phyloP scores from a whole-genome alignment of 495 filamentous ascomycete genomes.

The Evernia prunastri region DNA sequence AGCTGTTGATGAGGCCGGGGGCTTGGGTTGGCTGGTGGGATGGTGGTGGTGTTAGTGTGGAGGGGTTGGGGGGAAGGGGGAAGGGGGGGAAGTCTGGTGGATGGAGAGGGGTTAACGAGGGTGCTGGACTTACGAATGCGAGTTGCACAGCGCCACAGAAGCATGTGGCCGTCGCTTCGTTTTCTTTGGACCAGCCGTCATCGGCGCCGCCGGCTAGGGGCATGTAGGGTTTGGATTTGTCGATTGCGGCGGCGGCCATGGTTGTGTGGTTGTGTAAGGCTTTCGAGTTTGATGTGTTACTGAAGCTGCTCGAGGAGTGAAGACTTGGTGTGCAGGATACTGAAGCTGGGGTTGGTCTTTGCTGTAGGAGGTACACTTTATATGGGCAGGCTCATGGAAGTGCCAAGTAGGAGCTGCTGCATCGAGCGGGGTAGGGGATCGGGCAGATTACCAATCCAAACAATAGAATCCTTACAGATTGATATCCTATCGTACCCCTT shows the following conservation, averaged over 20 bases:
- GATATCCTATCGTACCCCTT: too few species aligned
- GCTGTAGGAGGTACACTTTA: too few species aligned
- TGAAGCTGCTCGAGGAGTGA: not conserved
- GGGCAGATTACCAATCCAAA: too few species aligned
- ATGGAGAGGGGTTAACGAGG: not conserved
- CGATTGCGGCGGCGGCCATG: slow-evolving; percentile 1
- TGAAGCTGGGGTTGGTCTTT: too few species aligned
- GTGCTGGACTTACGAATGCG: slow-evolving; percentile 36
- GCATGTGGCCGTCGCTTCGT: slow-evolving; percentile 44
- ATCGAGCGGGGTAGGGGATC: too few species aligned
- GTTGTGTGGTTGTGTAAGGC: not conserved
- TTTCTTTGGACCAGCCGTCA: slow-evolving; percentile 37
- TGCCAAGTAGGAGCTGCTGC: too few species aligned
- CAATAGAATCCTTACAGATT: too few species aligned
- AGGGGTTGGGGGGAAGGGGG: not conserved
- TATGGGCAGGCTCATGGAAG: too few species aligned
- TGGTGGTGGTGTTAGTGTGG: slow-evolving; percentile 2
- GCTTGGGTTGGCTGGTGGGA: slow-evolving; percentile 34
- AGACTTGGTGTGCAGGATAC: not conserved
- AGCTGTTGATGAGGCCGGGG: slow-evolving; percentile 41
- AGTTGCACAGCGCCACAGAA: slow-evolving; percentile 51
- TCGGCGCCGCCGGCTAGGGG: slow-evolving; percentile 30
- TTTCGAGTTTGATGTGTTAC: not conserved
- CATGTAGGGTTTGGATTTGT: slow-evolving; percentile 30
- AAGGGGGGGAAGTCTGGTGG: not conserved